Percentiles rank a stretch among this genome's conserved stretches.
Conservation (phyloP, 495 filamentous ascomycete genomes). For the Aspergillus ostianus region DNA sequence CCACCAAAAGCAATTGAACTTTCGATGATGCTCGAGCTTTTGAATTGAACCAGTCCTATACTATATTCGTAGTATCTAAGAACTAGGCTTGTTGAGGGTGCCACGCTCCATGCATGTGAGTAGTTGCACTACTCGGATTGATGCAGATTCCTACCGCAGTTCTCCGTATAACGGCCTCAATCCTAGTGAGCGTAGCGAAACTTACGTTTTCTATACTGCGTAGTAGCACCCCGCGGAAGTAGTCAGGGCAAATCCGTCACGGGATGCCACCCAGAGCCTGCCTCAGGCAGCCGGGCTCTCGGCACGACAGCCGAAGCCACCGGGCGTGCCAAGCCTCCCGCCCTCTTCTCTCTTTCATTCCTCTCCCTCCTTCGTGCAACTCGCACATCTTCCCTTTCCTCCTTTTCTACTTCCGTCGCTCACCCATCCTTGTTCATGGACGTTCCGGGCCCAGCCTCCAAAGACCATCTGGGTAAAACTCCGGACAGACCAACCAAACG, state of each 20-base stretch:
- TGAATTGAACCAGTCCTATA: too few species aligned
- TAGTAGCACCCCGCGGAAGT: too few species aligned
- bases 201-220: too few species aligned
- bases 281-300: not conserved
- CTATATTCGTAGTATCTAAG: too few species aligned
- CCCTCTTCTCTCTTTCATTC: not conserved
- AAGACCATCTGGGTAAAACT: not conserved
- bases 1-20: not conserved
- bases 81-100: too few species aligned
- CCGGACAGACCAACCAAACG: slow-evolving; percentile 22
- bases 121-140: too few species aligned
- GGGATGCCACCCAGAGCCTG: not conserved
- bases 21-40: not conserved
- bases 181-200: too few species aligned
- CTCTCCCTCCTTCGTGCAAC: not conserved
- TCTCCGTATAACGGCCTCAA: too few species aligned
- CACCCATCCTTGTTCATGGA: slow-evolving; percentile 7
- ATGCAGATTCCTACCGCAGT: too few species aligned
- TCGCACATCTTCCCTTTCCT: not conserved
- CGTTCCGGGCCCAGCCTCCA: not conserved
- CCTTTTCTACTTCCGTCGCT: not conserved
- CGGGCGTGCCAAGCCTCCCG: not conserved
- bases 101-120: too few species aligned
- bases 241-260: not conserved
- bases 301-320: slow-evolving; percentile 1